phyloP scores from a whole-genome alignment of 169 alveolate species.

The Cryptosporidium parvum region DNA sequence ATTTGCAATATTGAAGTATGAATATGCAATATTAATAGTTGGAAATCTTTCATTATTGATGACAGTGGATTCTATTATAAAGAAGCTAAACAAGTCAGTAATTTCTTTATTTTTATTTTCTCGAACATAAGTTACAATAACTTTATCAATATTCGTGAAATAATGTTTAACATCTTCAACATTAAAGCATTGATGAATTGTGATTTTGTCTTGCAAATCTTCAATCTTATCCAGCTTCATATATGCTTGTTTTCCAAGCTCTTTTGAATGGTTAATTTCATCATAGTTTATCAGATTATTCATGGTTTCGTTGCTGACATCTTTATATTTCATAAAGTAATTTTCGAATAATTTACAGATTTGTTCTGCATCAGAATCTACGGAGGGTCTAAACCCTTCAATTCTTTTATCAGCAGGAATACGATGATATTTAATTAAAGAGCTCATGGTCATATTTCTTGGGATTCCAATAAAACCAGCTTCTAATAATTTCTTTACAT shows the following conservation, averaged over 20 bases:
- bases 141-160: conserved; percentile 90
- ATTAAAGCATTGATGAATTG: conserved; percentile 86
- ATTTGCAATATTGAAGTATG: conserved; percentile 90
- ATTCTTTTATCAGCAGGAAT: conserved; percentile 84
- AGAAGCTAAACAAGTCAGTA: conserved; percentile 94
- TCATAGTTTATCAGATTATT: conserved; percentile 77
- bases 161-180: conserved; percentile 92
- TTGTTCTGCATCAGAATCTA: conserved; percentile 75
- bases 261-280: conserved; percentile 29
- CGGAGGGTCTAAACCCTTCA: conserved; percentile 78
- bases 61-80: conserved; percentile 91
- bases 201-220: conserved; percentile 78
- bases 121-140: conserved; percentile 93
- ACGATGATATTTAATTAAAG: conserved; percentile 89
- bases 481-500: conserved; percentile 83
- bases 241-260: conserved; percentile 38
- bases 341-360: conserved; percentile 89
- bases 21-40: conserved; percentile 89
- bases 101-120: conserved; percentile 84
- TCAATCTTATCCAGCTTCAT: conserved; percentile 17
- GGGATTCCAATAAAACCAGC: conserved; percentile 87
- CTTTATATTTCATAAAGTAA: conserved; percentile 88
- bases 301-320: conserved; percentile 79
- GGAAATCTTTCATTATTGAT: conserved; percentile 87
- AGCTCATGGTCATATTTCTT: conserved; percentile 89